Evolutionary conservation across 1,284 basidiomycete genomes (phyloP).

Genomic region (Meripilus lineatus): DNA sequence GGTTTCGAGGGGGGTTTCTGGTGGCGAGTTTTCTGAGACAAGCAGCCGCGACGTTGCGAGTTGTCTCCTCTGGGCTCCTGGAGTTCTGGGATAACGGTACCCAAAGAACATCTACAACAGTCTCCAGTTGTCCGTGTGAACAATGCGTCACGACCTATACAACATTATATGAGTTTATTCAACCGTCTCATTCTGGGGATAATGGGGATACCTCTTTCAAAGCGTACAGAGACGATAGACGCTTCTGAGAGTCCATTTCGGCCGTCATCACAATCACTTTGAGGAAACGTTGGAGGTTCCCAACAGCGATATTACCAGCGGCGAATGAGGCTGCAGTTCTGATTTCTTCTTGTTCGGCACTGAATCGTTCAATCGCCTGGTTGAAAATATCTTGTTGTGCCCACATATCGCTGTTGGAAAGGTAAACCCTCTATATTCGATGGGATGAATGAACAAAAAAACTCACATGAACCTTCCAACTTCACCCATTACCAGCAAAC

Average conservation of each 20-base stretch:
- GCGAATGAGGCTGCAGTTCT: slow-evolving; percentile 89
- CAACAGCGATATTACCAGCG: slow-evolving; percentile 92
- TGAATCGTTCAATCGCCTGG: slow-evolving; percentile 70
- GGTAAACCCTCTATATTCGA: too few relatives aligned
- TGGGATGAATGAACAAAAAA: slow-evolving; percentile 11
- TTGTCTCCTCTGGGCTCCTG: slow-evolving; percentile 82
- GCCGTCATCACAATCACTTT: slow-evolving; percentile 83
- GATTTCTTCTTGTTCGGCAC: slow-evolving; percentile 76
- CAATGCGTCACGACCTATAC: slow-evolving; percentile 86
- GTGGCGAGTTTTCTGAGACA: slow-evolving; percentile 95
- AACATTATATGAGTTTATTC: not conserved
- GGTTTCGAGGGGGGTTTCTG: slow-evolving; percentile 82
- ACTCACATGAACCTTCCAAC: slow-evolving; percentile 82
- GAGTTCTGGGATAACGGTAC: slow-evolving; percentile 84
- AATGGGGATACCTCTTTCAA: slow-evolving; percentile 75
- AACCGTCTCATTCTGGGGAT: not conserved
- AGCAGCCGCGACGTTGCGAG: slow-evolving; percentile 92
- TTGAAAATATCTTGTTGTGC: slow-evolving; percentile 72
- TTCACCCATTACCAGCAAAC: slow-evolving; percentile 85
- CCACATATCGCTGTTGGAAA: slow-evolving; percentile 68
- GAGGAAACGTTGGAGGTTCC: slow-evolving; percentile 82
- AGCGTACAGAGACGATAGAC: slow-evolving; percentile 84
- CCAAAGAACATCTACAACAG: slow-evolving; percentile 88
- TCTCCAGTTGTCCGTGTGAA: slow-evolving; percentile 76
- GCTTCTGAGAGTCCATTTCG: slow-evolving; percentile 70